phyloP scores from a whole-genome alignment of 495 filamentous ascomycete species.

The Aspergillus incahuasiensis region DNA sequence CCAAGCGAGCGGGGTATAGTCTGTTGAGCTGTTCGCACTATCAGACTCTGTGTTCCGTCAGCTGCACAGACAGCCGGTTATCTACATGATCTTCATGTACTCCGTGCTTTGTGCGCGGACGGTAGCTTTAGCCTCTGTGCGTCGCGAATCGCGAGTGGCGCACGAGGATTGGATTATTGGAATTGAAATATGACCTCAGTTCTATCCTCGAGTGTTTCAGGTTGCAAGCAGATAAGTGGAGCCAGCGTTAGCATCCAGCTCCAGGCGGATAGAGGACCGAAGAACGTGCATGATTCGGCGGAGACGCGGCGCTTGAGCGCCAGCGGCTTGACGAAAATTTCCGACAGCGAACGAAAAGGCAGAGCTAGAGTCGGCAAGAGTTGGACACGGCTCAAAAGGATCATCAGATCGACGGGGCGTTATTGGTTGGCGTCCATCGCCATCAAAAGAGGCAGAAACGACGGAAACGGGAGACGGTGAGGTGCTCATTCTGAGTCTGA shows the following conservation, averaged over 20 bases:
- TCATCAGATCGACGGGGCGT: slow-evolving; percentile 16
- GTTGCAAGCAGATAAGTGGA: neutral
- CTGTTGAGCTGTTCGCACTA: neutral
- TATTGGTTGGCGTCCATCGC: slow-evolving; percentile 6
- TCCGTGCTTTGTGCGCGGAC: neutral
- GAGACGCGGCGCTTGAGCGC: neutral
- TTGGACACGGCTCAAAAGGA: slow-evolving; percentile 11
- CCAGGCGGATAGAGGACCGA: neutral
- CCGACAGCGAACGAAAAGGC: neutral
- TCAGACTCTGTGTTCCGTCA: neutral
- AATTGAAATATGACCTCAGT: too few relatives aligned
- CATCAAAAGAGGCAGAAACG: neutral
- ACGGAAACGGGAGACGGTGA: neutral
- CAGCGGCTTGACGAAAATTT: neutral
- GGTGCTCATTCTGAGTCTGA: neutral
- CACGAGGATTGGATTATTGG: neutral
- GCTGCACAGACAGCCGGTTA: neutral
- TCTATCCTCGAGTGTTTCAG: neutral
- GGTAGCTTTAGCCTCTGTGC: neutral
- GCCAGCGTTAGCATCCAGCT: neutral
- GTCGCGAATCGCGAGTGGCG: neutral
- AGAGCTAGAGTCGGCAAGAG: neutral
- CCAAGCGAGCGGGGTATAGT: neutral
- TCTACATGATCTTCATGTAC: neutral
- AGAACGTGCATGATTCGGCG: neutral